phyloP scores from a whole-genome alignment of 1,284 basidiomycete genomes.

The Cutaneotrichosporon sp. region DNA sequence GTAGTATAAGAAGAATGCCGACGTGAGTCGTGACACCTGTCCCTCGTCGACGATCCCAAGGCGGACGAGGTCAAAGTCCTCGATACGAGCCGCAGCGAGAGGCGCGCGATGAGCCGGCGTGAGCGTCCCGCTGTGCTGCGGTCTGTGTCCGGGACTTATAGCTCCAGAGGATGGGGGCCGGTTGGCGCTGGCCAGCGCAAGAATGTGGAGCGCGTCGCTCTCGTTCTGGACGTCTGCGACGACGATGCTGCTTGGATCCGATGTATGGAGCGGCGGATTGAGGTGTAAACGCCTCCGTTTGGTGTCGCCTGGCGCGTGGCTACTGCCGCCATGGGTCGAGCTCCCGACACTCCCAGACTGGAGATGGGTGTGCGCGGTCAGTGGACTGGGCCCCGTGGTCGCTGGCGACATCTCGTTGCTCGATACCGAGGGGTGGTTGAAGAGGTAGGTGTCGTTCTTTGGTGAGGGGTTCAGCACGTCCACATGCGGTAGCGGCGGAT shows the following conservation, averaged over 20 bases:
- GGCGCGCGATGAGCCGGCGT: slow-evolving; percentile 6
- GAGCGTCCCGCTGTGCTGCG: background rate
- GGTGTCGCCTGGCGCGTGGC: background rate
- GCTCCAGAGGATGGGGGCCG: slow-evolving; percentile 13
- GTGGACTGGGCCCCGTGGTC: slow-evolving; percentile 6
- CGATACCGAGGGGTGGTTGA: slow-evolving; percentile 22
- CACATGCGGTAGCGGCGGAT: slow-evolving; percentile 11
- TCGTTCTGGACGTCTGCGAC: slow-evolving; percentile 54
- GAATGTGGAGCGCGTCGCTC: slow-evolving; percentile 50
- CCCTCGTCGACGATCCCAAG: slow-evolving; percentile 46
- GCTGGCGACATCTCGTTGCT: slow-evolving; percentile 27
- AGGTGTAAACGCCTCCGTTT: slow-evolving; percentile 40
- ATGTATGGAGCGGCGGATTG: slow-evolving; percentile 37
- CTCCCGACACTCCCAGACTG: slow-evolving; percentile 5
- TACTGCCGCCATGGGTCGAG: background rate
- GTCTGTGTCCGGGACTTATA: slow-evolving; percentile 5
- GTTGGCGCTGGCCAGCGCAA: slow-evolving; percentile 47
- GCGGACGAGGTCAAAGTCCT: slow-evolving; percentile 51
- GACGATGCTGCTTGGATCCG: slow-evolving; percentile 48
- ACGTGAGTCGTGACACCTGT: slow-evolving; percentile 44
- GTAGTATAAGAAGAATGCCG: slow-evolving; percentile 51
- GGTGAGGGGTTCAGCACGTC: slow-evolving; percentile 24
- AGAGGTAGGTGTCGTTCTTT: slow-evolving; percentile 19
- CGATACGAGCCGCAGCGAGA: slow-evolving; percentile 22
- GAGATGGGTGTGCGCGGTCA: background rate